A percentile compares a stretch with the other conserved stretches of the same genome.
These are phyloP conservation scores for Nasturtium officinale DNA, from an alignment of 345 rosid genomes.

Conservation along the genomic window DNA sequence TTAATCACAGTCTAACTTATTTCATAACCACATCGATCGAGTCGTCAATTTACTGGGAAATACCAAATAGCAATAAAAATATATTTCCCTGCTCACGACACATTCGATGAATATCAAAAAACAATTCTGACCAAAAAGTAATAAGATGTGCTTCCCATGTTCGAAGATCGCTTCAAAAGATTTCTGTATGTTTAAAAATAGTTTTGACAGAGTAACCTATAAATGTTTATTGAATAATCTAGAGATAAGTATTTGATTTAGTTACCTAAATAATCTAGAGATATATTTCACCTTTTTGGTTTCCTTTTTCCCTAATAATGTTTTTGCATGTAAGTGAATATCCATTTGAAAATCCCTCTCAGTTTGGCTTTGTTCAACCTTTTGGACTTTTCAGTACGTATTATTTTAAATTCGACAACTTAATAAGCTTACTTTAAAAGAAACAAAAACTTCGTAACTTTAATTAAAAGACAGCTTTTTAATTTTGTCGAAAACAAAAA, in stretches of 20 bases:
- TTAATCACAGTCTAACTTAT: not conserved
- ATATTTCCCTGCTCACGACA: not conserved
- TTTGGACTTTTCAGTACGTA: not conserved
- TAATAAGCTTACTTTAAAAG: not conserved
- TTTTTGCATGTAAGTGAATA: conserved; percentile 4
- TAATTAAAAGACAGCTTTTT: conserved; percentile 26
- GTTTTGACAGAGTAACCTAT: not conserved
- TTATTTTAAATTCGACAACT: not conserved
- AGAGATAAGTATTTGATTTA: too few species aligned
- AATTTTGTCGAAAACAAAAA: not conserved
- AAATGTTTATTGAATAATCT: not conserved
- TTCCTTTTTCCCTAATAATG: not conserved
- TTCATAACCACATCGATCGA: conserved; percentile 4
- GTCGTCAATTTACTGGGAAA: conserved; percentile 20
- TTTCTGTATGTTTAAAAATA: not conserved
- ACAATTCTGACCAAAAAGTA: not conserved
- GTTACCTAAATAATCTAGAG: too few species aligned
- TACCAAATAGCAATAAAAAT: conserved; percentile 1
- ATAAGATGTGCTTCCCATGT: conserved; percentile 35
- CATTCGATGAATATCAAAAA: not conserved
- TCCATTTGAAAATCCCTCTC: not conserved
- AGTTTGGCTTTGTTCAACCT: not conserved
- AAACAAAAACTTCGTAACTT: not conserved
- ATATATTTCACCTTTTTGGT: not conserved
- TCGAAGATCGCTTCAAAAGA: conserved; percentile 33